Evolutionary conservation across 2,329 filamentous ascomycete genomes (phyloP).

Genomic region (Colletotrichum sp.): DNA sequence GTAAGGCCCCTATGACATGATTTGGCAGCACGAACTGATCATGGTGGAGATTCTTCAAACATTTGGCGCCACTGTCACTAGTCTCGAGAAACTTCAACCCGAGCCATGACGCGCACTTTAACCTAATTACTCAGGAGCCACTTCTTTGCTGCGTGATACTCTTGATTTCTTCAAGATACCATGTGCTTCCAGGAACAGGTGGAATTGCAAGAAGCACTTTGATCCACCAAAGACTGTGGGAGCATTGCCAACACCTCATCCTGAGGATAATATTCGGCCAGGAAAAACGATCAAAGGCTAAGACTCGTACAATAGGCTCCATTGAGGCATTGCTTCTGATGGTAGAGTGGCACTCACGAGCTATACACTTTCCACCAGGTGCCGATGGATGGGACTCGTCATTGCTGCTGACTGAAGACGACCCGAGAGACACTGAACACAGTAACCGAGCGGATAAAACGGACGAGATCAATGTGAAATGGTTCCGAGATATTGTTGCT

Average conservation of each 20-base stretch:
- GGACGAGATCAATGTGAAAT: conserved; percentile 24
- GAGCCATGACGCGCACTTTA: conserved; percentile 50
- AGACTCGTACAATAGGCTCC: conserved; percentile 52
- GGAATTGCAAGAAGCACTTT: conserved; percentile 55
- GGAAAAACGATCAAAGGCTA: conserved; percentile 55
- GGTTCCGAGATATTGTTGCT: conserved; percentile 59
- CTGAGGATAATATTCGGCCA: conserved; percentile 59
- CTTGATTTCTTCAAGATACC: conserved; percentile 60
- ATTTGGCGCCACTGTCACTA: conserved; percentile 55
- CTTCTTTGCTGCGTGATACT: conserved; percentile 58
- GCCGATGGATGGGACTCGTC: conserved; percentile 62
- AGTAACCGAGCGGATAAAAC: background rate
- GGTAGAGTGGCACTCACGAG: conserved; percentile 62
- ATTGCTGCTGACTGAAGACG: conserved; percentile 45
- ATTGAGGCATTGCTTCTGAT: conserved; percentile 59
- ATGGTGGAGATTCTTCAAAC: conserved; percentile 48
- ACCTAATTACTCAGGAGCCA: conserved; percentile 54
- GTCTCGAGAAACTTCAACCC: conserved; percentile 55
- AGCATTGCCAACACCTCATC: conserved; percentile 57
- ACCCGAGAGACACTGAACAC: conserved; percentile 29
- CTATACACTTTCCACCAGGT: conserved; percentile 57
- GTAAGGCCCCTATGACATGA: conserved; percentile 36
- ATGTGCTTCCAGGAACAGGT: conserved; percentile 43
- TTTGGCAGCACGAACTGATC: conserved; percentile 22
- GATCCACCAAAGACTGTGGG: conserved; percentile 59